phyloP scores from a whole-genome alignment of 306 rosid species.

The Elaeagnus macrophylla region DNA sequence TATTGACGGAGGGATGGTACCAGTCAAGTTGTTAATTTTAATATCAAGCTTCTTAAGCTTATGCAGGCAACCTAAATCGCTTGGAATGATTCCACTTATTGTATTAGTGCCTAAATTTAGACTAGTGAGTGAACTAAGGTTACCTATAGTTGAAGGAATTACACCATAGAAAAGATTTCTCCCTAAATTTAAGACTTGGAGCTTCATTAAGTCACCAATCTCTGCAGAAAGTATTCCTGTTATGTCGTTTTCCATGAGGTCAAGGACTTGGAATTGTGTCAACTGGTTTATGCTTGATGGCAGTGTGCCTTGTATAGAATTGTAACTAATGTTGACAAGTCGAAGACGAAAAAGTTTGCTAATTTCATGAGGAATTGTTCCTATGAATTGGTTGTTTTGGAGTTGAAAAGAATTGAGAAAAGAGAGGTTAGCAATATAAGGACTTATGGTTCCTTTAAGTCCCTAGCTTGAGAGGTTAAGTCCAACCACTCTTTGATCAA shows the following conservation, averaged over 20 bases:
- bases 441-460: slow-evolving; percentile 40
- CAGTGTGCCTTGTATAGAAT: slow-evolving; percentile 31
- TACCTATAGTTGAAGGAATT: slow-evolving; percentile 41
- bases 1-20: slow-evolving; percentile 38
- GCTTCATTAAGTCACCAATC: slow-evolving; percentile 29
- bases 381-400: slow-evolving; percentile 37
- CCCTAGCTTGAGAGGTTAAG: slow-evolving; percentile 40
- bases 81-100: slow-evolving; percentile 46
- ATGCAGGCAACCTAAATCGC: slow-evolving; percentile 36
- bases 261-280: slow-evolving; percentile 37
- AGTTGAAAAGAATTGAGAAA: slow-evolving; percentile 42
- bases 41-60: slow-evolving; percentile 47
- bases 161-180: slow-evolving; percentile 38
- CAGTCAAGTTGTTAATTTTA: slow-evolving; percentile 40
- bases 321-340: slow-evolving; percentile 48
- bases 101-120: slow-evolving; percentile 51
- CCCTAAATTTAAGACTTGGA: slow-evolving; percentile 40
- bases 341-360: slow-evolving; percentile 26
- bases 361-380: slow-evolving; percentile 37
- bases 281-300: slow-evolving; percentile 36
- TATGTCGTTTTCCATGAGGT: slow-evolving; percentile 36
- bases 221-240: slow-evolving; percentile 35
- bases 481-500: slow-evolving; percentile 32
- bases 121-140: slow-evolving; percentile 41
- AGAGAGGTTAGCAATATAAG: slow-evolving; percentile 45